Percentiles rank a stretch among this genome's conserved stretches.
These are phyloP conservation scores for Podila horticola DNA, from an alignment of 192 early-diverging fungal species.

Conservation along the genomic window DNA sequence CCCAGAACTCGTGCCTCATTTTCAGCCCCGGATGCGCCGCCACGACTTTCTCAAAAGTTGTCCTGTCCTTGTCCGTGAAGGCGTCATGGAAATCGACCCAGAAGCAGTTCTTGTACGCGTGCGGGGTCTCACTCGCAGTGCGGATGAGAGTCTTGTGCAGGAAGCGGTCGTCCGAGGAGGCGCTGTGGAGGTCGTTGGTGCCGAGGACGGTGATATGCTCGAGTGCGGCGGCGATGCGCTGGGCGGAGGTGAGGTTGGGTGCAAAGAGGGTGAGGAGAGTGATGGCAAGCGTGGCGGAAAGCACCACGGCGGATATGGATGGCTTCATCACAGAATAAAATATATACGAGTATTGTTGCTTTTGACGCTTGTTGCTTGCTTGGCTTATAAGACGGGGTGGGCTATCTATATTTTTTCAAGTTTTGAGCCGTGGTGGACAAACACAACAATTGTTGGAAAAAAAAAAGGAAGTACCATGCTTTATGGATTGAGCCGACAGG, in stretches of 20 bases:
- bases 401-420: no score
- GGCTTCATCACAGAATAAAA: no score
- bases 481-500: no score
- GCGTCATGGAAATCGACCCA: constrained; percentile 5
- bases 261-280: not conserved
- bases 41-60: not conserved
- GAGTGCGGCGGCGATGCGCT: not conserved
- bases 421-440: no score
- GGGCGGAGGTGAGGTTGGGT: not conserved
- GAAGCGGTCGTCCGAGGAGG: not conserved
- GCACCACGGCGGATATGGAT: no score
- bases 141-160: not conserved
- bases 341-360: no score
- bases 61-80: no score
- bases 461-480: no score
- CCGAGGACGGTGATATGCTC: not conserved
- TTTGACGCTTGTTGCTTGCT: no score
- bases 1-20: constrained; percentile 6
- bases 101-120: not conserved
- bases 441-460: no score
- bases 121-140: not conserved
- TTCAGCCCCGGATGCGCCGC: not conserved
- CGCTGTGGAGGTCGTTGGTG: not conserved
- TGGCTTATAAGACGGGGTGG: no score
- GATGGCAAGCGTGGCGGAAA: no score